Evolutionary conservation across 2,329 filamentous ascomycete species (phyloP), one percentile per base, ranked within the genome.

Genomic region (Bipolaris gigantea): DNA sequence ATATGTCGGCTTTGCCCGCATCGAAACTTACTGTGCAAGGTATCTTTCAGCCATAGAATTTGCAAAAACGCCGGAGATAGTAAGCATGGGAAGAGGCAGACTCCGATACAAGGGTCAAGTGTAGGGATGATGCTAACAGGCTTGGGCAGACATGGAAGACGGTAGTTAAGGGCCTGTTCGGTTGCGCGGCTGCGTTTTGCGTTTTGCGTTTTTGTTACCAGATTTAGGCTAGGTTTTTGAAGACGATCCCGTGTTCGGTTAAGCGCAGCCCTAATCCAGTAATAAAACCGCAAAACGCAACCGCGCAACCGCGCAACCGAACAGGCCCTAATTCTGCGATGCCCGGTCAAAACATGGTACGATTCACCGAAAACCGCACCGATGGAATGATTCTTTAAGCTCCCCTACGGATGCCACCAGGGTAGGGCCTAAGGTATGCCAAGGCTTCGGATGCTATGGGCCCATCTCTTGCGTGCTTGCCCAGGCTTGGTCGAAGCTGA

Each of bases 401-500:
- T 30, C 27, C 27, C 11, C 23, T n/a, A 33, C n/a, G 36, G n/a
- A 35, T 33, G 33, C 21, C 43, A 30, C n/a, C 51, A 23, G 18
- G 32, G 30, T 32, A 32, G 34, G 25, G 35, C 47, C 34, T 51
- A 21, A 42, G 41, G 35, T 35, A 32, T 35, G 52, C 48, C 52
- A 55, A 51, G 52, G 48, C 38, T 34, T 41, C 16, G 42, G 42
- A 41, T 35, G 18, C 16, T 42, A 27, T 16, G 23, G 48, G 32
- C 8, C 32, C 38, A 42, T 42, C 32, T 43, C 32, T 42, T 46
- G 35, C 34, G 21, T 41, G 47, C 40, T 50, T 41, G 48, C 39
- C 33, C 42, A 38, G 38, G 36, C 42, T 32, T 46, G 48, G 52
- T 55, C 38, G 23, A 21, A 15, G 35, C 46, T 36, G 48, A 32